phyloP scores from a whole-genome alignment of 768 basidiomycete genomes.

The Lactarius quietus region DNA sequence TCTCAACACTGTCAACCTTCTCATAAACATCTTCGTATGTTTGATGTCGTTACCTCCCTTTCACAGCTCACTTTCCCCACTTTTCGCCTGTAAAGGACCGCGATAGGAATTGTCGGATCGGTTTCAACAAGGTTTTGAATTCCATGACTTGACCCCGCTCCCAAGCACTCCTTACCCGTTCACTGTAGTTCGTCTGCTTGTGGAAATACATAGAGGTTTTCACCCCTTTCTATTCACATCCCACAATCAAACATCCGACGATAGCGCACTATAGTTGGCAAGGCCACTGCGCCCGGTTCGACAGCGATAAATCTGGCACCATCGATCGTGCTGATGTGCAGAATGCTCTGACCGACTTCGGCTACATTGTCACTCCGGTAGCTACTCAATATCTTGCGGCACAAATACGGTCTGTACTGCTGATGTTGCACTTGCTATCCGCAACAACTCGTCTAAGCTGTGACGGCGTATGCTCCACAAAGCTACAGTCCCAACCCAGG shows the following conservation, averaged over 20 bases:
- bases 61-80: neutral
- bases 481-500: constrained; percentile 27
- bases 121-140: constrained; percentile 64
- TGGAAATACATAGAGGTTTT: constrained; percentile 76
- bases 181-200: constrained; percentile 57
- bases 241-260: neutral
- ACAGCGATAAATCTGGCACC: constrained; percentile 75
- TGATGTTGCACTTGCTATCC: neutral
- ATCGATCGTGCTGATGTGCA: constrained; percentile 69
- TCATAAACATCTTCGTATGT: constrained; percentile 78
- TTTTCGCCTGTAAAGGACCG: constrained; percentile 45
- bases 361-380: constrained; percentile 69
- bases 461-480: constrained; percentile 48
- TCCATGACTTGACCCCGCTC: neutral
- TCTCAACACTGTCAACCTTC: constrained; percentile 78
- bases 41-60: neutral
- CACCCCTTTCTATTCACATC: neutral
- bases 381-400: constrained; percentile 63
- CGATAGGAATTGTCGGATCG: constrained; percentile 74
- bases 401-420: constrained; percentile 66
- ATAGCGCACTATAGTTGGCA: constrained; percentile 62
- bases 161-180: constrained; percentile 16
- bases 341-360: constrained; percentile 70
- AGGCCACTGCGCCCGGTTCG: constrained; percentile 77
- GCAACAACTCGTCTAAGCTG: constrained; percentile 26